Conservation (phyloP, 1,139 yeast genomes). For the Hansenula sp. region DNA sequence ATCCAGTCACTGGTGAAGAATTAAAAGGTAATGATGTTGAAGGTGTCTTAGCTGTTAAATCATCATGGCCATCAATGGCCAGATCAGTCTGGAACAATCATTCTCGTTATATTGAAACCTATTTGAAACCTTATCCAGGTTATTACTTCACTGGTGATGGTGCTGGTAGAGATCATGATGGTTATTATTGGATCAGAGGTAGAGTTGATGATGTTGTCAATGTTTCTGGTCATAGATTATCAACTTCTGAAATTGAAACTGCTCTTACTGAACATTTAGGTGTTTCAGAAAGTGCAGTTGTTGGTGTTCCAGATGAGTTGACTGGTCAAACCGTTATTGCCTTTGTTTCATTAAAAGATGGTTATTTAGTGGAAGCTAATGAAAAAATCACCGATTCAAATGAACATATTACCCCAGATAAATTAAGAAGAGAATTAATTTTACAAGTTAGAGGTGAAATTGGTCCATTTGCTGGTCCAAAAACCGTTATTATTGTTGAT, state of each 20-base stretch:
- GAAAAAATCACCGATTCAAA: slow-evolving; percentile 39
- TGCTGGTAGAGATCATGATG: slow-evolving; percentile 96
- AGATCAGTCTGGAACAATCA: slow-evolving; percentile 94
- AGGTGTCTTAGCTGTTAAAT: slow-evolving; percentile 88
- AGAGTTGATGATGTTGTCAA: slow-evolving; percentile 98
- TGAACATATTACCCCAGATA: slow-evolving; percentile 40
- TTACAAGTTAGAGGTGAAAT: slow-evolving; percentile 89
- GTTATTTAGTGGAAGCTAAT: slow-evolving; percentile 31
- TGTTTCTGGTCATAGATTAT: slow-evolving; percentile 95
- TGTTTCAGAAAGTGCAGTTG: slow-evolving; percentile 93
- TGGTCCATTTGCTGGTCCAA: slow-evolving; percentile 99
- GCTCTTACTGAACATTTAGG: slow-evolving; percentile 76
- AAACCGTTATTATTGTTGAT: slow-evolving; percentile 77
- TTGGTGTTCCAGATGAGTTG: slow-evolving; percentile 89
- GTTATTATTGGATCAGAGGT: slow-evolving; percentile 97
- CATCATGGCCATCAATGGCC: slow-evolving; percentile 98
- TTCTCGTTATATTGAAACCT: slow-evolving; percentile 85
- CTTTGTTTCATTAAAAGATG: slow-evolving; percentile 79
- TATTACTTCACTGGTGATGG: slow-evolving; percentile 98
- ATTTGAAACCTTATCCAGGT: slow-evolving; percentile 94
- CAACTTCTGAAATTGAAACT: slow-evolving; percentile 97
- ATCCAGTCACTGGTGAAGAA: slow-evolving; percentile 86
- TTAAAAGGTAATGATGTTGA: slow-evolving; percentile 87
- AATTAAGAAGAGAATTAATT: slow-evolving; percentile 76
- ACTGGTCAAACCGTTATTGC: slow-evolving; percentile 98